Base-by-base conservation (phyloP, 2,329 filamentous ascomycete species). In the Phoma sp. region DNA sequence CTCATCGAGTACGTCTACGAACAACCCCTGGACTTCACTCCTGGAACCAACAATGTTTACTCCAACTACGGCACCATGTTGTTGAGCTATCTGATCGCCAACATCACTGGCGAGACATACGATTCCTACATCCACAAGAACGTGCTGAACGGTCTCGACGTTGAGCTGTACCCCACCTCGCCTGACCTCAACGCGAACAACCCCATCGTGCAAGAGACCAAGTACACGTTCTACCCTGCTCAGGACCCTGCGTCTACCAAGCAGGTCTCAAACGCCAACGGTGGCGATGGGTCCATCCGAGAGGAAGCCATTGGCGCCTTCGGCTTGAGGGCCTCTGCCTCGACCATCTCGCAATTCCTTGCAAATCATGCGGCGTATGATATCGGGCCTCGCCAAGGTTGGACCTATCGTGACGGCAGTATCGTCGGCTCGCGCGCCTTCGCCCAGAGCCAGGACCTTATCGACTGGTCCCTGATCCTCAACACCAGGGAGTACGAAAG, bases 21-120 rank as follows among this genome's bases (percentile, higher is more conserved):
- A 9, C 47, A 42, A 25, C 59, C 57, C 10, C 53, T 66, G 9
- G 62, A 66, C 47, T 68, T 57, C 50, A 58, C 58, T 4, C 64
- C 59, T 0, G 62, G 62, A 8, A 24, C 37, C 47, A 41, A 60
- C 43, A 39, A 23, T 22, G 56, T 35, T 6, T 66, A 64, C 51
- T 60, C 57, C 3, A 66, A 66, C 50, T 65, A 58, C 41, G 58
- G 57, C 3, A 63, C 60, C 44, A 62, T 66, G 60, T 52, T 66
- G 0, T 33, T 65, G 10, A 60, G 58, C 38, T 60, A 59, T 38
- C 39, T 63, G 8, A 37, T 65, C 36, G 47, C 60, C 1, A 59
- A 56, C 25, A 29, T 64, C 11, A 61, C 64, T 4, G 60, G 54
- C 23, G 38, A 46, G 22, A 32, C 58, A 1, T 65, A 65, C 50